Evolutionary conservation across 768 basidiomycete genomes (phyloP).

Genomic region (Russula brevipes): DNA sequence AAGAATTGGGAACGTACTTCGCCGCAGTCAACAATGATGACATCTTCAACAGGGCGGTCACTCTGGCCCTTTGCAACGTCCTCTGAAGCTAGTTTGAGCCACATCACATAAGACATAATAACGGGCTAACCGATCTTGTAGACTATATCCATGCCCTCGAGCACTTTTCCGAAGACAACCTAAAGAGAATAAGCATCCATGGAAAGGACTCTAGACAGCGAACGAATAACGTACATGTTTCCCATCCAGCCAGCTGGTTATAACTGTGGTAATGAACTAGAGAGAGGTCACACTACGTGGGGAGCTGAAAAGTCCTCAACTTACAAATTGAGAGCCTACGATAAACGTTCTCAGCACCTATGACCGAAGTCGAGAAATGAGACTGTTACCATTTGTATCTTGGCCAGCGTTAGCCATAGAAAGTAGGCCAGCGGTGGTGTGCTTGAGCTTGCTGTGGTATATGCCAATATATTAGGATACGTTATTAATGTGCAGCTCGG

Average conservation of each 20-base stretch:
- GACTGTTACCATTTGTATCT: conserved; percentile 77
- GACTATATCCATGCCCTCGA: conserved; percentile 91
- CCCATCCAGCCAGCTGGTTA: conserved; percentile 87
- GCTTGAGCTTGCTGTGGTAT: conserved; percentile 78
- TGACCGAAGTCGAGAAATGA: neutral
- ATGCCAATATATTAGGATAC: neutral
- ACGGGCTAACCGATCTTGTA: conserved; percentile 59
- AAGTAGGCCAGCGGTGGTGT: conserved; percentile 80
- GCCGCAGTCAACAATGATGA: conserved; percentile 79
- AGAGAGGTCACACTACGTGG: conserved; percentile 6
- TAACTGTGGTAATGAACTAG: conserved; percentile 88
- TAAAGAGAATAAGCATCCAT: conserved; percentile 32
- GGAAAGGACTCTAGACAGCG: conserved; percentile 8
- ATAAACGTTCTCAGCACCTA: conserved; percentile 15
- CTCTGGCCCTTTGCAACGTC: conserved; percentile 59
- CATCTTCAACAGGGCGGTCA: conserved; percentile 72
- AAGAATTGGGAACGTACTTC: conserved; percentile 51
- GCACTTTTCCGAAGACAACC: conserved; percentile 90
- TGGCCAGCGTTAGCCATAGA: conserved; percentile 95
- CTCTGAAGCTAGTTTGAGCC: conserved; percentile 46
- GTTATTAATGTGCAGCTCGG: neutral
- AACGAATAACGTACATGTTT: conserved; percentile 56
- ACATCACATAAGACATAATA: neutral
- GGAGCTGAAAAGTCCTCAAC: conserved; percentile 27
- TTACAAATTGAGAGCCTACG: conserved; percentile 77